Base-by-base conservation (phyloP, 495 filamentous ascomycete species). In the Podospora pseudopauciseta region DNA sequence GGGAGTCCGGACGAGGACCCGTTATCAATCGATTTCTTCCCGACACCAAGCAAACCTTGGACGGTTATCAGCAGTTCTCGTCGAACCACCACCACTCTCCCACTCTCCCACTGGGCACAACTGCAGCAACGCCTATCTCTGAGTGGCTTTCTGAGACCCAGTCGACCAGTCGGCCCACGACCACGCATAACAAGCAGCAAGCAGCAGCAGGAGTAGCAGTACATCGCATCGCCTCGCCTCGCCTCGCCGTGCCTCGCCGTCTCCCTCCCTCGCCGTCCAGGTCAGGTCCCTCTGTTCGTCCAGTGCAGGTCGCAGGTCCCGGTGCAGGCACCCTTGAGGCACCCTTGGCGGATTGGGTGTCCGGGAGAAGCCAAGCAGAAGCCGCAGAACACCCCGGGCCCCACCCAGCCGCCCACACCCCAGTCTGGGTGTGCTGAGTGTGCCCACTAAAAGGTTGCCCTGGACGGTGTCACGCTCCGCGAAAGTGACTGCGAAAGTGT, bases 381-480 rank as follows among this genome's bases (percentile, higher is more conserved):
- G 23, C 39, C 39, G 39, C 39, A 49, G 39, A 49, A 49, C 39
- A 18, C 39, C 5, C 39, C 39, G 39, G 39, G 13, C 5, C 39
- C 39, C 39, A 49, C 39, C 39, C 39, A 49, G 9, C 39, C 39
- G 39, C 39, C 39, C 39, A 49, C 39, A 49, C 39, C 39, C 39
- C n/a, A 58, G 55, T 58, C 55, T 26, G 23, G 54, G 55, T 58
- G 23, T 26, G 55, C 55, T 20, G 55, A 58, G 55, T 20, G n/a
- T 26, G 15, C 55, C 55, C 55, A 58, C 55, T 58, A 11, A 26
- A 58, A 20, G 23, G 54, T 58, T 58, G 55, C 55, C 55, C 55
- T 26, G 55, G 55, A 26, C 55, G 55, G 55, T 58, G 26, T 62
- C 60, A 28, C 60, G 27, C 60, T 27, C 60, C 60, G 60, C 59